phyloP scores from a whole-genome alignment of 225 moss, liverwort and hornwort genomes.

The Neckera pumila region DNA sequence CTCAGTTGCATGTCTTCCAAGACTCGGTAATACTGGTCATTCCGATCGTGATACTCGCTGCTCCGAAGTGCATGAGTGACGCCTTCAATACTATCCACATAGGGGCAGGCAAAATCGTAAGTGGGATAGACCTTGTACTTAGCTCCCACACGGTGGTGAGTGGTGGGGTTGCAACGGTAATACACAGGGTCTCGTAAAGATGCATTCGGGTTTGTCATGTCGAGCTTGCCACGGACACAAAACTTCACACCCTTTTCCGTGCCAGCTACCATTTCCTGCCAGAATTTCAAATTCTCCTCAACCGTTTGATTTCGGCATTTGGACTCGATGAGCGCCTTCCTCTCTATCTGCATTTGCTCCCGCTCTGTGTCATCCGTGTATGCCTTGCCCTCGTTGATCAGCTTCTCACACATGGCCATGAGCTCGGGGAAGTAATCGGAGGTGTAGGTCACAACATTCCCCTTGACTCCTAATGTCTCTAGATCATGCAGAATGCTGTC shows the following conservation, averaged over 20 bases:
- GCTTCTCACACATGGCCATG: conserved; percentile 74
- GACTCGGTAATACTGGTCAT: conserved; percentile 80
- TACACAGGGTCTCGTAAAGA: conserved; percentile 84
- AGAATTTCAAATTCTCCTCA: conserved; percentile 63
- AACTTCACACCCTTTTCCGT: conserved; percentile 31
- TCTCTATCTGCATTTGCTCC: conserved; percentile 84
- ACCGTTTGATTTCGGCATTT: conserved; percentile 47
- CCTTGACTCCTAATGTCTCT: conserved; percentile 69
- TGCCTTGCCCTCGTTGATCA: conserved; percentile 81
- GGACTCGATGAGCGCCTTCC: conserved; percentile 74
- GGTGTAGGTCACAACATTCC: conserved; percentile 76
- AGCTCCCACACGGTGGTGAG: conserved; percentile 73
- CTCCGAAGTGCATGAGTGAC: conserved; percentile 83
- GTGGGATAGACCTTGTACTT: conserved; percentile 90
- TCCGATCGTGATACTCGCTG: conserved; percentile 87
- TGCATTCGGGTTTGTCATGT: conserved; percentile 80
- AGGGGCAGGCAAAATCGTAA: conserved; percentile 92
- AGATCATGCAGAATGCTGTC: conserved; percentile 80
- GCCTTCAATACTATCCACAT: conserved; percentile 79
- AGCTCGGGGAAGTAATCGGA: conserved; percentile 90
- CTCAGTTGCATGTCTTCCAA: conserved; percentile 71
- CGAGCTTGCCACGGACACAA: conserved; percentile 73
- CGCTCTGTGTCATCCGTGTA: conserved; percentile 79
- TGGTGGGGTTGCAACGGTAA: conserved; percentile 78
- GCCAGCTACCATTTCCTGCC: conserved; percentile 72